phyloP scores from a whole-genome alignment of 1,284 basidiomycete species.

The Laetiporus sulphureus region DNA sequence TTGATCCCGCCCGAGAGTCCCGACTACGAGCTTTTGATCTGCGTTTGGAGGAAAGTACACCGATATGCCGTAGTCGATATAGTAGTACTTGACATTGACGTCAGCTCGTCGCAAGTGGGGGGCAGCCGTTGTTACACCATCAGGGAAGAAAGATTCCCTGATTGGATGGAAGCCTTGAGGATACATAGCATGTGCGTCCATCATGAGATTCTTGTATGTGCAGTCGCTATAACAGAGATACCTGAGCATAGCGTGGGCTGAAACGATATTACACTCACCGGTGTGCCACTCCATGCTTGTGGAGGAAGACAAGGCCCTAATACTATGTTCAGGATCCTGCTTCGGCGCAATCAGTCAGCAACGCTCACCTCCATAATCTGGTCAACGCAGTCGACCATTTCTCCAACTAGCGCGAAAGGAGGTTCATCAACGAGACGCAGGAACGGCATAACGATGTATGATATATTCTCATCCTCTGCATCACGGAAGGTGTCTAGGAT shows the following conservation, averaged over 20 bases:
- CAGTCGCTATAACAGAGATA: conserved; percentile 17
- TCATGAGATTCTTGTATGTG: conserved; percentile 17
- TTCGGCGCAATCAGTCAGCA: no score
- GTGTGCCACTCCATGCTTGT: conserved; percentile 4
- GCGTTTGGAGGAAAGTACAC: conserved; percentile 5
- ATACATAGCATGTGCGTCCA: conserved; percentile 19
- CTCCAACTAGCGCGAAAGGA: conserved; percentile 19
- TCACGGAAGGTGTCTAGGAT: conserved; percentile 20
- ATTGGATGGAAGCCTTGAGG: conserved; percentile 21
- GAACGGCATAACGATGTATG: conserved; percentile 22
- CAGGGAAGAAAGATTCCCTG: conserved; percentile 1
- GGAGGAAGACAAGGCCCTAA: conserved; percentile 7
- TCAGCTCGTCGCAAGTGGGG: conserved; percentile 4
- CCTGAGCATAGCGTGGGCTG: conserved; percentile 5
- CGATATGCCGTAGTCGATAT: conserved; percentile 19
- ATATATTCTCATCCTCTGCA: conserved; percentile 10
- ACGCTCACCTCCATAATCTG: conserved; percentile 24
- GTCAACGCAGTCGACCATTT: conserved; percentile 21
- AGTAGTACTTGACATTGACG: conserved; percentile 15
- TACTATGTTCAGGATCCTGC: no score
- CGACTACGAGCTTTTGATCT: conserved; percentile 8
- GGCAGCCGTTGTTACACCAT: conserved; percentile 3
- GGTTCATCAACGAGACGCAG: conserved; percentile 17
- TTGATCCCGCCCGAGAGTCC: conserved; percentile 13
- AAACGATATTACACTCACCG: conserved; percentile 2